These are phyloP conservation scores for Bathelium albidoporum DNA, from an alignment of 495 filamentous ascomycete genomes.

Conservation along the genomic window DNA sequence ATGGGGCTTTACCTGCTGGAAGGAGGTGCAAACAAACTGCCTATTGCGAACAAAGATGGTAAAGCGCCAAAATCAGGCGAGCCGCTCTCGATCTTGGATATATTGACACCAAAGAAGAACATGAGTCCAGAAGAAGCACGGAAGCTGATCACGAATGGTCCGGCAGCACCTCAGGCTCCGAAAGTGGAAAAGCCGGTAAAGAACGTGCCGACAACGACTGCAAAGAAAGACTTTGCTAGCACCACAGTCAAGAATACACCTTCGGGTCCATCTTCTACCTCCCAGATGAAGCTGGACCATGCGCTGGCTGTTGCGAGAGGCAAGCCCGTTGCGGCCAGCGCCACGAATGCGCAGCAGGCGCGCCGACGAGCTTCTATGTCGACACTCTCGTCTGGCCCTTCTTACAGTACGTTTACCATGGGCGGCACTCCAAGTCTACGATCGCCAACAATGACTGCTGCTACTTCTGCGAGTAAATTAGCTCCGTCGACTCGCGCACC, in stretches of 20 bases:
- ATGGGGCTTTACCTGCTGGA: constrained; percentile 24
- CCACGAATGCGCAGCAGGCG: background rate
- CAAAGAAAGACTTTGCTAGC: background rate
- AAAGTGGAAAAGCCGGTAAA: background rate
- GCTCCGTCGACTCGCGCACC: background rate
- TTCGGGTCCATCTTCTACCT: background rate
- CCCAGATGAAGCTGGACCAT: background rate
- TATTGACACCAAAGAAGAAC: background rate
- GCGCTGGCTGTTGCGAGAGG: background rate
- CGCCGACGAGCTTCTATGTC: background rate
- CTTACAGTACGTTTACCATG: constrained; percentile 1
- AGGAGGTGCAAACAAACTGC: constrained; percentile 9
- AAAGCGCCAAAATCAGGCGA: background rate
- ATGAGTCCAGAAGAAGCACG: background rate
- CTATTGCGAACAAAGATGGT: background rate
- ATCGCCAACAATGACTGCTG: background rate
- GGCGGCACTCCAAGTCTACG: background rate
- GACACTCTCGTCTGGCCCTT: background rate
- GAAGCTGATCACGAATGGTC: background rate
- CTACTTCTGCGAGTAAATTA: background rate
- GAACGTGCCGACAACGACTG: background rate
- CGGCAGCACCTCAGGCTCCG: background rate
- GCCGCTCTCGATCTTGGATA: constrained; percentile 1
- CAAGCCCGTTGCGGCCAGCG: background rate
- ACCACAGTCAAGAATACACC: background rate